phyloP scores from a whole-genome alignment of 139 green algal species.

The Nannochloris sp. region DNA sequence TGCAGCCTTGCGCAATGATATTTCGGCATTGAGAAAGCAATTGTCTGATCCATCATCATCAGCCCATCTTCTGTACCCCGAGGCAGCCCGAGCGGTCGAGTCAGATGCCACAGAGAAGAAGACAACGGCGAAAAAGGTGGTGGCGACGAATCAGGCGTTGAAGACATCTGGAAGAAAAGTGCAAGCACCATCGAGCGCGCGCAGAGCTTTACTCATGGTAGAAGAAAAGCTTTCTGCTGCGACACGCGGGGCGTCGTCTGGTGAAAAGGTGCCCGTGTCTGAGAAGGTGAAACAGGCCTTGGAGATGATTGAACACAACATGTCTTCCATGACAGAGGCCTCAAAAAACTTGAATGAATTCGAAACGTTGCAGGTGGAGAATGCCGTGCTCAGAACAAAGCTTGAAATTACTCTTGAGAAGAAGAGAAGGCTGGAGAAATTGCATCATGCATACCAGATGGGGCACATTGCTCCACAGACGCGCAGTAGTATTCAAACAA shows the following conservation, averaged over 20 bases:
- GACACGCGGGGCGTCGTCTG: neutral
- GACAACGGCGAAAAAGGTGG: neutral
- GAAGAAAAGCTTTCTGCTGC: constrained; percentile 4
- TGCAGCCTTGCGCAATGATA: constrained; percentile 9
- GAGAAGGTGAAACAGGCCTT: neutral
- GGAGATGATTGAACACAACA: neutral
- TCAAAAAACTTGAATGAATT: constrained; percentile 2
- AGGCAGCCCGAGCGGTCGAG: too few species aligned
- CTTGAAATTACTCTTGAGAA: constrained; percentile 1
- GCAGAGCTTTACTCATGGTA: neutral
- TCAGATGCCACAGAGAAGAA: neutral
- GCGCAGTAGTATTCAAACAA: neutral
- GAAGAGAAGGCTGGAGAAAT: neutral
- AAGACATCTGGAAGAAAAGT: neutral
- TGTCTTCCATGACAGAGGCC: neutral
- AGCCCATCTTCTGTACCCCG: too few species aligned
- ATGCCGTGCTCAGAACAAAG: neutral
- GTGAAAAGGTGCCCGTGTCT: neutral
- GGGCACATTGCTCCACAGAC: neutral
- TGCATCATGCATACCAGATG: neutral
- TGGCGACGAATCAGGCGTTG: neutral
- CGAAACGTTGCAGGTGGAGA: constrained; percentile 7
- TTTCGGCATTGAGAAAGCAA: neutral
- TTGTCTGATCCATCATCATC: neutral
- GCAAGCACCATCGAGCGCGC: neutral